Conservation (phyloP, 2,329 filamentous ascomycete genomes). For the Sclerotinia spermophila region DNA sequence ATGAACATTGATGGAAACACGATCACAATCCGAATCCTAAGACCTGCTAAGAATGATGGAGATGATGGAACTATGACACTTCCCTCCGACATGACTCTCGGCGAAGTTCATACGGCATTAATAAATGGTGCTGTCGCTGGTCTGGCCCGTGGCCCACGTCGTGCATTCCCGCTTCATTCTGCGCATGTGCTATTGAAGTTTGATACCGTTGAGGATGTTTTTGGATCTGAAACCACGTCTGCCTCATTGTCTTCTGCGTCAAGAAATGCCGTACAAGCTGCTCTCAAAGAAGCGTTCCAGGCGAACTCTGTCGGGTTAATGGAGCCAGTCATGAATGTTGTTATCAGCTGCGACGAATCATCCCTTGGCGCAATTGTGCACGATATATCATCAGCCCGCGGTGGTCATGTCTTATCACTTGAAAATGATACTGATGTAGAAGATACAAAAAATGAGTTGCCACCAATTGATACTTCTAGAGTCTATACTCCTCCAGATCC, state of each 20-base stretch:
- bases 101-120: constrained; percentile 52
- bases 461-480: constrained; percentile 61
- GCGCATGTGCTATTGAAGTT: constrained; percentile 69
- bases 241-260: constrained; percentile 66
- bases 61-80: constrained; percentile 43
- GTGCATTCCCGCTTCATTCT: constrained; percentile 75
- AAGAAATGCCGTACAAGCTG: constrained; percentile 63
- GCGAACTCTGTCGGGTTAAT: constrained; percentile 62
- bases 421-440: constrained; percentile 40
- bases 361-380: constrained; percentile 80
- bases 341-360: constrained; percentile 80
- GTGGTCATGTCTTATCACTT: constrained; percentile 70
- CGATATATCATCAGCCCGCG: constrained; percentile 70
- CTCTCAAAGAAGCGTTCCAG: constrained; percentile 60
- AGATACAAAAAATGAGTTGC: constrained; percentile 18
- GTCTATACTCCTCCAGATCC: constrained; percentile 90
- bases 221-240: constrained; percentile 62
- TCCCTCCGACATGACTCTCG: constrained; percentile 50
- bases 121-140: constrained; percentile 80
- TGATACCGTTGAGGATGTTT: constrained; percentile 61
- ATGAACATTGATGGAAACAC: constrained; percentile 68
- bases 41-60: constrained; percentile 34
- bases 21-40: constrained; percentile 50
- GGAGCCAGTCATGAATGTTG: constrained; percentile 90
- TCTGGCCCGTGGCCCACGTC: constrained; percentile 77